Evolutionary conservation across 2,329 filamentous ascomycete species (phyloP).

Genomic region (Epicoccum nigrum): DNA sequence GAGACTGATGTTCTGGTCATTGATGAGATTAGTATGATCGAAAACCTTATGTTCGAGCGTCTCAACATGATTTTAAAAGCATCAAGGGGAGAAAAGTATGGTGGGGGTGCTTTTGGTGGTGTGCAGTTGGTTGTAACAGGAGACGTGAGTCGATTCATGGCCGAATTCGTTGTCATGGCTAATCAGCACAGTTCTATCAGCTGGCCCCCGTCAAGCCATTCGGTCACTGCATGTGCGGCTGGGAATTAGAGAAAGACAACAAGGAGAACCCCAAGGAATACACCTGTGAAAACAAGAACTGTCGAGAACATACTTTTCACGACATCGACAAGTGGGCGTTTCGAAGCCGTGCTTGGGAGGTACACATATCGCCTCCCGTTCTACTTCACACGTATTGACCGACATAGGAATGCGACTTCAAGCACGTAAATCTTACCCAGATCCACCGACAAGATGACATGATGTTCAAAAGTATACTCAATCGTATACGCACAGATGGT

Average conservation of each 20-base stretch:
- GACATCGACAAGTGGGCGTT: conserved; percentile 68
- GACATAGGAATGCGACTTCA: conserved; percentile 56
- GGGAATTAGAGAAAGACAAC: conserved; percentile 29
- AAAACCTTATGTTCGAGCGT: conserved; percentile 60
- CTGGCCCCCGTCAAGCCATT: conserved; percentile 66
- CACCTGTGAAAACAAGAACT: conserved; percentile 26
- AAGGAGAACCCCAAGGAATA: conserved; percentile 14
- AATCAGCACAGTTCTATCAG: conserved; percentile 34
- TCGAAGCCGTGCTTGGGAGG: conserved; percentile 59
- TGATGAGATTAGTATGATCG: conserved; percentile 71
- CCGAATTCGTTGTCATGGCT: not conserved
- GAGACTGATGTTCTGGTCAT: conserved; percentile 64
- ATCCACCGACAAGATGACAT: conserved; percentile 65
- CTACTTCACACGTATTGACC: conserved; percentile 6
- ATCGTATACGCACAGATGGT: conserved; percentile 57
- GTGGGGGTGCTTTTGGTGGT: conserved; percentile 51
- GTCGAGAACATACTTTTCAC: conserved; percentile 46
- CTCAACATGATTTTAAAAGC: conserved; percentile 55
- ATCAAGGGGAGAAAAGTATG: conserved; percentile 27
- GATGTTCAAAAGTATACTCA: conserved; percentile 61
- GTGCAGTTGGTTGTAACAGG: conserved; percentile 64
- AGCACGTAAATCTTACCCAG: conserved; percentile 58
- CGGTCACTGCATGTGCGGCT: conserved; percentile 59
- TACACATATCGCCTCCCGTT: not conserved
- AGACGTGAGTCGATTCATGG: conserved; percentile 46